Evolutionary conservation across 1,139 yeast genomes (phyloP), one percentile per base, ranked within the genome.

Genomic region (Debaryomyces fabryi): DNA sequence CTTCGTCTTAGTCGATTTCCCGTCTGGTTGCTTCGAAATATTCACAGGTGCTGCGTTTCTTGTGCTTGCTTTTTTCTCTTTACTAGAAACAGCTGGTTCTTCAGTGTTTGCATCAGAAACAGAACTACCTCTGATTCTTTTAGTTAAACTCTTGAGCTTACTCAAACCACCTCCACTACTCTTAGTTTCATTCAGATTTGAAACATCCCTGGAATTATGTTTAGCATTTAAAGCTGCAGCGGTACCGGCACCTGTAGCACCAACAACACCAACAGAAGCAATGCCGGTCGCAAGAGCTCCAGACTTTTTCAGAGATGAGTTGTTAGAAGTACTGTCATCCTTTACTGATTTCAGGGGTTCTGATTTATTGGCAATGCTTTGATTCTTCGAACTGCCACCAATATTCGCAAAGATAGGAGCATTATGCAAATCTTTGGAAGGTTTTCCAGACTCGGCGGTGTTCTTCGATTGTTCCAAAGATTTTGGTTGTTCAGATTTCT

Each of bases 61-160:
- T 23, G 40, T 15, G 25, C 18, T 21, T 6, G 20, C 5, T 16
- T 27, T 29, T 18, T 29, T 40, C 18, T 40, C 36, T 16, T 21
- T 21, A 10, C 50, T 37, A 12, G 46, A 23, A 7, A 44, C 37
- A n/a, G 25, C 3, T 13, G 43, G 20, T 4, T 30, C 29, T n/a
- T 18, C 37, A 18, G 36, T 2, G 23, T 42, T 48, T 42, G 44
- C 47, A 12, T 35, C 38, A 6, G 38, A 35, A 9, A n/a, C 25
- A 3, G 38, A 35, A 10, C 12, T 13, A 6, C 38, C 25, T 13
- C 48, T 48, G 42, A 65, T 51, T 44, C 50, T 64, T 45, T 54
- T 62, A 15, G 64, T 60, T 33, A 67, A 58, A 42, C 56, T 62
- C 49, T 62, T 66, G 46, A 66, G 58, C 21, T 58, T 56, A 16